Evolutionary conservation across 2,329 filamentous ascomycete genomes (phyloP).

Genomic region (Arthrobotrys sinensis): DNA sequence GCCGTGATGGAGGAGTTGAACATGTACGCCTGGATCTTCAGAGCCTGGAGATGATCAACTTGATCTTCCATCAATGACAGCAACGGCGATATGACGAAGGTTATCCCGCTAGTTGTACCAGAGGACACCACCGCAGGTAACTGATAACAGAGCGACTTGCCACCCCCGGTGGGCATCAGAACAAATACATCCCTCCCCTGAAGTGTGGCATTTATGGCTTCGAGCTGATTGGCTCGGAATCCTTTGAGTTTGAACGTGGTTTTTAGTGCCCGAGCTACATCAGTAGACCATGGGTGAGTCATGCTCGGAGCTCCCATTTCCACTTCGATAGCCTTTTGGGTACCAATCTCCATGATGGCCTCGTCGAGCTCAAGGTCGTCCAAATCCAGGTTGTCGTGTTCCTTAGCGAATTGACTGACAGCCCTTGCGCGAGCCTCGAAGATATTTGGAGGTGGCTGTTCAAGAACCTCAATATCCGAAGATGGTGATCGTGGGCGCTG

Average conservation of each 20-base stretch:
- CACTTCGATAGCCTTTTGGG: constrained; percentile 44
- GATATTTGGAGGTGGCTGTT: constrained; percentile 54
- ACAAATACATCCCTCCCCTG: constrained; percentile 91
- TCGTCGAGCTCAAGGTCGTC: constrained; percentile 37
- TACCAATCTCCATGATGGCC: constrained; percentile 53
- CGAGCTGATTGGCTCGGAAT: constrained; percentile 91
- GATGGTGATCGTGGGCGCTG: constrained; percentile 26
- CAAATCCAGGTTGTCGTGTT: constrained; percentile 15
- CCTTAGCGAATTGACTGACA: constrained; percentile 46
- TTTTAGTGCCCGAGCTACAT: constrained; percentile 84
- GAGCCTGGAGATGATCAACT: constrained; percentile 81
- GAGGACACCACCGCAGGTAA: constrained; percentile 86
- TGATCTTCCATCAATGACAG: constrained; percentile 98
- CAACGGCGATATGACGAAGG: constrained; percentile 93
- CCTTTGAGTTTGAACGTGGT: constrained; percentile 86
- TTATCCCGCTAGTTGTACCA: constrained; percentile 87
- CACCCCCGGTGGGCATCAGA: constrained; percentile 96
- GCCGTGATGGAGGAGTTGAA: constrained; percentile 83
- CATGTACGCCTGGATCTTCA: constrained; percentile 83
- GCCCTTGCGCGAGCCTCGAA: constrained; percentile 41
- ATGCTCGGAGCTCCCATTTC: constrained; percentile 68
- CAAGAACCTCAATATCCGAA: constrained; percentile 51
- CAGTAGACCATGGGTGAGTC: constrained; percentile 84
- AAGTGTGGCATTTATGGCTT: constrained; percentile 95
- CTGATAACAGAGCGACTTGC: constrained; percentile 97